Evolutionary conservation across 208 protist species (phyloP).

Genomic region (Phytomonas francai): DNA sequence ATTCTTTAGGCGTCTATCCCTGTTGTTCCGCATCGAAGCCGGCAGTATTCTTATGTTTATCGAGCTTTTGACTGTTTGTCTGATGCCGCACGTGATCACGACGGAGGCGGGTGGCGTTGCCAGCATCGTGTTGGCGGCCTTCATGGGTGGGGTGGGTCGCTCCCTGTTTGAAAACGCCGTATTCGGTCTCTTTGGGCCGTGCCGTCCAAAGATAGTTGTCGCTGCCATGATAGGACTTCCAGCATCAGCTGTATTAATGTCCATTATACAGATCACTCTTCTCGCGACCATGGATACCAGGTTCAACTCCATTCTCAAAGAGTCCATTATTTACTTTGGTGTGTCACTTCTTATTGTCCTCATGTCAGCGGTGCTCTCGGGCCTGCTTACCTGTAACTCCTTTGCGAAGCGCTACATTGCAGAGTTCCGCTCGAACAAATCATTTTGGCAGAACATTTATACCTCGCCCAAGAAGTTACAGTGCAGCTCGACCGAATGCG

Average conservation of each 20-base stretch:
- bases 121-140: slow-evolving; percentile 29
- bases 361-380: slow-evolving; percentile 17
- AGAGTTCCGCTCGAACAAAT: slow-evolving; percentile 39
- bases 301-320: slow-evolving; percentile 25
- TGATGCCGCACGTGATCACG: slow-evolving; percentile 21
- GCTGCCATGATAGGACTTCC: slow-evolving; percentile 48
- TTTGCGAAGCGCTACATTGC: slow-evolving; percentile 46
- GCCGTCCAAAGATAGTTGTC: slow-evolving; percentile 38
- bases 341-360: slow-evolving; percentile 38
- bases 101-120: slow-evolving; percentile 27
- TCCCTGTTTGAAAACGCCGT: slow-evolving; percentile 60
- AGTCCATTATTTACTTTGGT: slow-evolving; percentile 56
- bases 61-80: slow-evolving; percentile 36
- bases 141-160: slow-evolving; percentile 32
- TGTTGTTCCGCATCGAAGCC: slow-evolving; percentile 27
- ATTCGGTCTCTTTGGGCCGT: slow-evolving; percentile 61
- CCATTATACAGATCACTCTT: slow-evolving; percentile 54
- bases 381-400: slow-evolving; percentile 28
- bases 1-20: slow-evolving; percentile 36
- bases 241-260: slow-evolving; percentile 31
- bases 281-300: slow-evolving; percentile 33
- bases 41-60: slow-evolving; percentile 27
- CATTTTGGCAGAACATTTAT: slow-evolving; percentile 20
- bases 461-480: slow-evolving; percentile 3
- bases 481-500: too few species aligned